Conservation (phyloP, 108 stramenopile genomes). For the Craspedostauros australis region DNA sequence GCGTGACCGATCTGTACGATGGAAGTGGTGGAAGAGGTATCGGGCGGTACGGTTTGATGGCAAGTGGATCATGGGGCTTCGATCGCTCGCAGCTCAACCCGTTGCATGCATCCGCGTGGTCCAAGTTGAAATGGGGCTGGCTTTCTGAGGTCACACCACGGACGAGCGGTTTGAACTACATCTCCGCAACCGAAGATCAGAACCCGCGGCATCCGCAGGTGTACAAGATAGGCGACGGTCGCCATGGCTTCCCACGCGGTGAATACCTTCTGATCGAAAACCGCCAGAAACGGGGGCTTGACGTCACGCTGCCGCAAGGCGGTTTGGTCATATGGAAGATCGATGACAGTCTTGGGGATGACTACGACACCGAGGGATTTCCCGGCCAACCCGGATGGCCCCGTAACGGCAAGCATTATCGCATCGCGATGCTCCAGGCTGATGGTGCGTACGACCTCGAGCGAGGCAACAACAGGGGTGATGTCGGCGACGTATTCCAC, state of each 20-base stretch:
- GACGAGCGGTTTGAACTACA: slow-evolving; percentile 9
- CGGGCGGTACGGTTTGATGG: slow-evolving; percentile 31
- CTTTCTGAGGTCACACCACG: slow-evolving; percentile 21
- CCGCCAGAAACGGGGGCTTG: slow-evolving; percentile 47
- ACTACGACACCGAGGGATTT: neutral
- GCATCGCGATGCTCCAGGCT: slow-evolving; percentile 36
- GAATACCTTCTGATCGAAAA: slow-evolving; percentile 77
- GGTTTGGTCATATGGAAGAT: slow-evolving; percentile 56
- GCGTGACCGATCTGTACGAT: slow-evolving; percentile 30
- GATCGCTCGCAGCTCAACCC: slow-evolving; percentile 27
- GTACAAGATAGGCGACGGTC: slow-evolving; percentile 28
- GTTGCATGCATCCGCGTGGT: slow-evolving; percentile 34
- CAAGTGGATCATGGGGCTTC: slow-evolving; percentile 30
- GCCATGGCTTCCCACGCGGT: slow-evolving; percentile 27
- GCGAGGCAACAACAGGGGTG: slow-evolving; percentile 27
- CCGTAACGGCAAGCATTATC: slow-evolving; percentile 38
- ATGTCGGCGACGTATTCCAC: slow-evolving; percentile 17
- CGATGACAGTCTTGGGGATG: slow-evolving; percentile 27
- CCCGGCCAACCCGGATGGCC: too few species aligned
- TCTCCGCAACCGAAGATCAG: slow-evolving; percentile 12
- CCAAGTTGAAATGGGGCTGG: slow-evolving; percentile 47
- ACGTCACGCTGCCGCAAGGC: slow-evolving; percentile 24
- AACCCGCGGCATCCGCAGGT: too few species aligned
- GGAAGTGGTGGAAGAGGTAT: slow-evolving; percentile 16
- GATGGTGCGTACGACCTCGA: slow-evolving; percentile 50